Evolutionary conservation across 805 yeast genomes (phyloP).

Genomic region (Schizosaccharomyces osmophilus): DNA sequence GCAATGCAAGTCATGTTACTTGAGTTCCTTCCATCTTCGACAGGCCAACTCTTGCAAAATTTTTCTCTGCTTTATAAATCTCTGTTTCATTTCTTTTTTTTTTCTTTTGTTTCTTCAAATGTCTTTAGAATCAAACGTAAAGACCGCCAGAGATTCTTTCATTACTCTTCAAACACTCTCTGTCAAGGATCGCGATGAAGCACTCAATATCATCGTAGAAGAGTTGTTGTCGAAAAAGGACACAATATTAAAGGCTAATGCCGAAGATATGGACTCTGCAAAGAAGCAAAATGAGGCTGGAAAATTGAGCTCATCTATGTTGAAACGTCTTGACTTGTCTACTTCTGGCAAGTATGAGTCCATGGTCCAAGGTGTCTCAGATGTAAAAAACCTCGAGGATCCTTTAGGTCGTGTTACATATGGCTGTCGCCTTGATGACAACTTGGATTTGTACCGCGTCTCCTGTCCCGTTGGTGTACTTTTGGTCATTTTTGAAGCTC

Average conservation of each 20-base stretch:
- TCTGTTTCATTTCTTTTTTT: neutral
- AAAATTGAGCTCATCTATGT: constrained; percentile 35
- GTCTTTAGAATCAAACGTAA: constrained; percentile 39
- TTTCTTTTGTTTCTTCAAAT: neutral
- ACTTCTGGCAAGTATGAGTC: constrained; percentile 67
- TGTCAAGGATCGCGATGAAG: constrained; percentile 46
- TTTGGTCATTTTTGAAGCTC: constrained; percentile 75
- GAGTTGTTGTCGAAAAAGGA: constrained; percentile 35
- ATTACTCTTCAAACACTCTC: constrained; percentile 55
- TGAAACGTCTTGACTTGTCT: constrained; percentile 65
- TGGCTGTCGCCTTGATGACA: constrained; percentile 70
- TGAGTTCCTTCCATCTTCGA: no score
- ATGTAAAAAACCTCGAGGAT: constrained; percentile 70
- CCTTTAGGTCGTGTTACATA: constrained; percentile 79
- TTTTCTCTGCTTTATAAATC: no score
- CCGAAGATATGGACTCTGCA: constrained; percentile 36
- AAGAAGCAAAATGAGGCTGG: constrained; percentile 17
- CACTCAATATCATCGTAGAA: constrained; percentile 49
- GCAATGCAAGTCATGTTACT: no score
- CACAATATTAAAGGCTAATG: constrained; percentile 47
- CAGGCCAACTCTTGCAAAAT: no score
- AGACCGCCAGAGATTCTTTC: constrained; percentile 59
- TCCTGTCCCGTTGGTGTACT: constrained; percentile 90
- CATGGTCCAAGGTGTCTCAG: constrained; percentile 84
- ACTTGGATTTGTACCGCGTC: constrained; percentile 55